Evolutionary conservation across 108 stramenopile genomes (phyloP), one percentile per base, ranked within the genome.

Genomic region (Bacterosira constricta): DNA sequence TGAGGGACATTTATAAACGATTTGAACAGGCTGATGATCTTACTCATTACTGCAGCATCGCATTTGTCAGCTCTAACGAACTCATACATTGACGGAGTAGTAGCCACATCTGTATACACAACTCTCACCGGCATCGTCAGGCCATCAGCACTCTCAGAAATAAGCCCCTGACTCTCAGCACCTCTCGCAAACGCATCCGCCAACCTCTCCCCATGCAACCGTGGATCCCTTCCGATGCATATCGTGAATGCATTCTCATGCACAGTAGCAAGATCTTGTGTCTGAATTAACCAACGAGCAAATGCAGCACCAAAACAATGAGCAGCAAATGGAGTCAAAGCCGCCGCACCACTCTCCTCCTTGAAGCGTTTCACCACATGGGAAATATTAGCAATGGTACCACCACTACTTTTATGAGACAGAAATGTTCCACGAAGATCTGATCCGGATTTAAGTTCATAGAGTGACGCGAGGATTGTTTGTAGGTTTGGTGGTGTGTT

Each of bases 241-340:
- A 93, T 82, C 17, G 59, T 71, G 5, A 83, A 18, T 34, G 20
- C 27, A 39, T 65, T 56, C 23, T 71, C 57, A 11, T 60, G 44
- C 9, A 62, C 34, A 25, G 17, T 7, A 20, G 9, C 12, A 41
- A 17, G 5, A 15, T 41, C 20, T 30, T 32, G n/a, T 52, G 20
- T 27, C 23, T 47, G 30, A 21, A 61, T 20, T 31, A 71, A 29
- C 37, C 50, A 44, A 27, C 55, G 53, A 26, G 69, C 76, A 46
- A 73, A 78, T 18, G 76, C 79, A 3, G 64, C 80, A 34, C 92
- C 92, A 44, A 89, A 73, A 63, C 89, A 93, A 69, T 88, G 75
- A 6, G 86, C 83, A 0, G 89, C 89, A 54, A 93, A 83, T 13
- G 92, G 92, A 32, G 92, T 90, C 38, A 93, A 63, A n/a, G 81